Evolutionary conservation across 2,329 filamentous ascomycete species (phyloP).

Genomic region (Intubia oerlemansii): DNA sequence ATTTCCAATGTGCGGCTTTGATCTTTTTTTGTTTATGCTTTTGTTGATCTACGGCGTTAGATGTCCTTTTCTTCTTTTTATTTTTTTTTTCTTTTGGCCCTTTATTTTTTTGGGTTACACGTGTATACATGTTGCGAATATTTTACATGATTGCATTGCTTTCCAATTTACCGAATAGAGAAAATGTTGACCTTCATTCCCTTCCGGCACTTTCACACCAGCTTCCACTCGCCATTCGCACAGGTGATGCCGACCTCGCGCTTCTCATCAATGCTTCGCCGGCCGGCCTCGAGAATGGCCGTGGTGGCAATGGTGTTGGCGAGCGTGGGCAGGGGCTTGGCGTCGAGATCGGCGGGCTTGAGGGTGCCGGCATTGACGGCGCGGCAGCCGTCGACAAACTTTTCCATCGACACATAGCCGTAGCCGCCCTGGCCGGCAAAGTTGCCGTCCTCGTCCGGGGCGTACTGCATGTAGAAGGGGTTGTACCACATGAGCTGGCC

Average conservation of each 20-base stretch:
- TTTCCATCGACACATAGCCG: constrained; percentile 86
- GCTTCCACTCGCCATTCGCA: constrained; percentile 43
- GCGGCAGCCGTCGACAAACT: constrained; percentile 77
- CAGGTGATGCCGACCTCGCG: constrained; percentile 55
- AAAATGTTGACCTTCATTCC: no score
- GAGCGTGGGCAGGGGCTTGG: constrained; percentile 62
- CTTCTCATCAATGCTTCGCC: constrained; percentile 65
- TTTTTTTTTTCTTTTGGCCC: background rate
- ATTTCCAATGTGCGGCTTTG: no score
- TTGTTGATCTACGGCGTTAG: background rate
- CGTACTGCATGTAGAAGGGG: constrained; percentile 90
- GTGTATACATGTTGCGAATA: background rate
- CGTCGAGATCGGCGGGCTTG: constrained; percentile 57
- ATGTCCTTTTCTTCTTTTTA: background rate
- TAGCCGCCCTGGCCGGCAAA: constrained; percentile 83
- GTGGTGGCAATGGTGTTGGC: constrained; percentile 81
- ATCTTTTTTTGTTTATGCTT: background rate
- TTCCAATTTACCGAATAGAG: no score
- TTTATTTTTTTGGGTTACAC: background rate
- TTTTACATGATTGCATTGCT: no score
- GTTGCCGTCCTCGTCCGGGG: constrained; percentile 85
- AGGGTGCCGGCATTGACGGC: constrained; percentile 53
- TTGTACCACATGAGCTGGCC: constrained; percentile 69
- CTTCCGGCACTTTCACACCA: constrained; percentile 32
- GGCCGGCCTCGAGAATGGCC: constrained; percentile 73